These are phyloP conservation scores for Ceratocystis cubensis DNA, from an alignment of 2,329 filamentous ascomycete species.

Conservation along the genomic window DNA sequence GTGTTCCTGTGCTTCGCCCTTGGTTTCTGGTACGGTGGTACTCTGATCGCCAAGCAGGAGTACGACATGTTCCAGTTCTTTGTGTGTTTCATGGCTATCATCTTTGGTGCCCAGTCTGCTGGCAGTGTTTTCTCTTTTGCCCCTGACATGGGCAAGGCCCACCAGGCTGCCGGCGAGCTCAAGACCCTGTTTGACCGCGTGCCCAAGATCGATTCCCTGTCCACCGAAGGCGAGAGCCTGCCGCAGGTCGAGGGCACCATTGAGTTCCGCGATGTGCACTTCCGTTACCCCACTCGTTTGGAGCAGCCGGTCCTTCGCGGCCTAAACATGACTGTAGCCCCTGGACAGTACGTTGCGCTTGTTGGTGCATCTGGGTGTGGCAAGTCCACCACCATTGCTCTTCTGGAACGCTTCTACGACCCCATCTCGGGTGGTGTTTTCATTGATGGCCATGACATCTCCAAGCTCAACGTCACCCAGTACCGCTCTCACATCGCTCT, in stretches of 20 bases:
- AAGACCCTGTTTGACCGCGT: constrained; percentile 73
- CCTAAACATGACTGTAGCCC: constrained; percentile 58
- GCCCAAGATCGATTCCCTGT: constrained; percentile 75
- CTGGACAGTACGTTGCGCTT: constrained; percentile 74
- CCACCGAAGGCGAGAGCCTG: constrained; percentile 50
- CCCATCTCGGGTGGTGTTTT: constrained; percentile 67
- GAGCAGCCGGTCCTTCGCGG: constrained; percentile 87
- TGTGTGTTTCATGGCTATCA: constrained; percentile 72
- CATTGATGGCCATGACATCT: constrained; percentile 74
- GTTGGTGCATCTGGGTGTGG: constrained; percentile 92
- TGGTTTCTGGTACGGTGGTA: constrained; percentile 87
- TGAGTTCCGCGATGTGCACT: constrained; percentile 87
- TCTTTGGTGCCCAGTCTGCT: constrained; percentile 86
- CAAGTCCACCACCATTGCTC: constrained; percentile 83
- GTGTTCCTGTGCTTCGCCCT: constrained; percentile 75
- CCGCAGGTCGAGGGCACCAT: constrained; percentile 59
- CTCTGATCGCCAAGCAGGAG: constrained; percentile 55
- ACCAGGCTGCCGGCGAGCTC: constrained; percentile 66
- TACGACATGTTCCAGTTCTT: constrained; percentile 83
- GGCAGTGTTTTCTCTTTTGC: constrained; percentile 82
- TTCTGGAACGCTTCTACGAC: constrained; percentile 92
- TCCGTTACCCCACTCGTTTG: constrained; percentile 81
- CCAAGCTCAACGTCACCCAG: constrained; percentile 66
- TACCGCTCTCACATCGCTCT: constrained; percentile 77
- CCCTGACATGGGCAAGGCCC: constrained; percentile 86